Evolutionary conservation across 2,329 filamentous ascomycete species (phyloP), one percentile per base, ranked within the genome.

Genomic region (Colletotrichum eremochloae): DNA sequence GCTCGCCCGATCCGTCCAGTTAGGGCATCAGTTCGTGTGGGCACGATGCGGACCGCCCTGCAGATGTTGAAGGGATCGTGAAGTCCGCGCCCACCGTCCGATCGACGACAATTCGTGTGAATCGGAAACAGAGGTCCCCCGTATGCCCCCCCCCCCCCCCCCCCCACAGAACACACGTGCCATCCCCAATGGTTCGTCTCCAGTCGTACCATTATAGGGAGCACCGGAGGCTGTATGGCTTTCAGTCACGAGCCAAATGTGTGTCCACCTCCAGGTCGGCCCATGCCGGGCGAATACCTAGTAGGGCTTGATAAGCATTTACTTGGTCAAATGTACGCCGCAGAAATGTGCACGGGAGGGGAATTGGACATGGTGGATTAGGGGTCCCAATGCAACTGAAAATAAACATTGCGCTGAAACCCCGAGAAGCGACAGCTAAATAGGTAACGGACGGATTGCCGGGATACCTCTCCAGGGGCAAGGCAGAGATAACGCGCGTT

Each of bases 1-100:
- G 38, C 53, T 69, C 60, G 53, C 53, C 36, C 70, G 70, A 72
- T 72, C 46, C 31, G 60, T 64, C 66, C 66, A 65, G 57, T 66
- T 61, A 69, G 38, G 36, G 52, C 38, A 61, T 66, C 60, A 69
- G 48, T 57, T 61, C 60, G 60, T n/a, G 61, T 24, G 18, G 61
- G 33, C 46, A 52, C 70, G 70, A 72, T 72, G 66, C 70, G 33
- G 70, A 57, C 48, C 60, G 66, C 60, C 66, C 60, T 56, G 70
- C 36, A 65, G 56, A 61, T 9, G 14, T 53, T 65, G 66, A 72
- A 46, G 60, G 40, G 66, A 72, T 72, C 70, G 70, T 60, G 66
- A 69, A 61, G 24, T 72, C 50, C 70, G 53, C 50, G 70, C 24
- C 53, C 58, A 44, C 58, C 61, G 60, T 65, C 70, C 70, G 66